phyloP scores from a whole-genome alignment of 2,329 filamentous ascomycete genomes.

The Didymella exigua region DNA sequence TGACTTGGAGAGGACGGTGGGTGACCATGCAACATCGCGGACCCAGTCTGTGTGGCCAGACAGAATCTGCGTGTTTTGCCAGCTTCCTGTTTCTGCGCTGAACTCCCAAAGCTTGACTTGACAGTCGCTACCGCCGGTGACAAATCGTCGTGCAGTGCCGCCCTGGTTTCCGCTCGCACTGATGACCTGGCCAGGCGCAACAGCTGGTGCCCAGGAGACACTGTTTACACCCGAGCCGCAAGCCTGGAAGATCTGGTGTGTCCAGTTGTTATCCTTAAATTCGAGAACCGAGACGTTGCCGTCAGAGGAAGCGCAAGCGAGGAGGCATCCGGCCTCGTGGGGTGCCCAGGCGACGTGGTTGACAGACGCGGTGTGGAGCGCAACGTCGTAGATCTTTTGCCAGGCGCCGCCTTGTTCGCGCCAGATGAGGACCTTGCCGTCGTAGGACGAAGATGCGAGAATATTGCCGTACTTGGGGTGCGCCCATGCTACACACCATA shows the following conservation, averaged over 20 bases:
- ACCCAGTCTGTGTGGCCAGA: slow-evolving; percentile 94
- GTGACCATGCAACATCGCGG: slow-evolving; percentile 95
- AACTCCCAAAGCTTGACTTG: slow-evolving; percentile 91
- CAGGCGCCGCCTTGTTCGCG: slow-evolving; percentile 71
- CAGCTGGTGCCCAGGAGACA: slow-evolving; percentile 91
- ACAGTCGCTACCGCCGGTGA: slow-evolving; percentile 94
- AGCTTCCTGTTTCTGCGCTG: slow-evolving; percentile 59
- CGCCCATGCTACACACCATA: slow-evolving; percentile 96
- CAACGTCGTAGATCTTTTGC: slow-evolving; percentile 90
- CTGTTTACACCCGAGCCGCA: slow-evolving; percentile 95
- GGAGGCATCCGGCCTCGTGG: slow-evolving; percentile 90
- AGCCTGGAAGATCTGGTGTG: slow-evolving; percentile 85
- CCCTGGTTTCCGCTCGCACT: slow-evolving; percentile 66
- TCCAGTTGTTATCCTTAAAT: slow-evolving; percentile 95
- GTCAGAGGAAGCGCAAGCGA: slow-evolving; percentile 93
- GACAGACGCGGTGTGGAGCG: slow-evolving; percentile 91
- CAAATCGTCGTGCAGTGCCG: slow-evolving; percentile 74
- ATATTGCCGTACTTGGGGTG: slow-evolving; percentile 99
- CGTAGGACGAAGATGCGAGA: slow-evolving; percentile 91
- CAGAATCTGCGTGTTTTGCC: slow-evolving; percentile 61
- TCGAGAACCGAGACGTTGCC: slow-evolving; percentile 93
- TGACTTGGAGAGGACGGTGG: slow-evolving; percentile 90
- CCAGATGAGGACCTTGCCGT: slow-evolving; percentile 99
- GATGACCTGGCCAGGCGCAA: slow-evolving; percentile 81
- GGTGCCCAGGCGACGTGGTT: slow-evolving; percentile 98